phyloP scores from a whole-genome alignment of 208 protist genomes.

The Leishmania turanica region DNA sequence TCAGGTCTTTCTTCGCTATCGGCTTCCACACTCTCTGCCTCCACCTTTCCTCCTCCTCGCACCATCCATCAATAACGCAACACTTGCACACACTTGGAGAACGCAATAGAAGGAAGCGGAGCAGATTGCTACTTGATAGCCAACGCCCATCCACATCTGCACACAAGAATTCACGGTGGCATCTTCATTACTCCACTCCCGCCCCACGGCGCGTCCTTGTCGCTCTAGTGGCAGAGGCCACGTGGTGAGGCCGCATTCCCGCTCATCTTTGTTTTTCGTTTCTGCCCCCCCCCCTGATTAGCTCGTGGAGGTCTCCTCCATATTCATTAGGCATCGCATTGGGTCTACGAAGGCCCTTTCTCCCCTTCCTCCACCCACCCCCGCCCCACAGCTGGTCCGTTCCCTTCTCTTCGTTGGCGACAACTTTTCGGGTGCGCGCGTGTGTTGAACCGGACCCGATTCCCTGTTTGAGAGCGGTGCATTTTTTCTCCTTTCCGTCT shows the following conservation, averaged over 20 bases:
- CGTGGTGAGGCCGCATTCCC: neutral
- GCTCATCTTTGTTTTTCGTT: neutral
- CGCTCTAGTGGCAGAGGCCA: neutral
- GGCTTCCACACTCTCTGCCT: neutral
- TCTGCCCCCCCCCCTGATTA: too few relatives aligned
- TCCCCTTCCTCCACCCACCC: too few relatives aligned
- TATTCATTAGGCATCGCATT: neutral
- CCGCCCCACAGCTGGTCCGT: neutral
- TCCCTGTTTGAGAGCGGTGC: neutral
- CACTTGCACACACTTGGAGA: neutral
- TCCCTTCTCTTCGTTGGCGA: neutral
- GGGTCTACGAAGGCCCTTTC: neutral
- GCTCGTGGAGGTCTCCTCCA: too few relatives aligned
- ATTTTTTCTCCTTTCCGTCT: neutral
- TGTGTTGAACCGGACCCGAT: neutral
- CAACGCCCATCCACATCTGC: neutral
- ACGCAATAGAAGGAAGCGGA: slow-evolving; percentile 3
- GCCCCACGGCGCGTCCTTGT: neutral
- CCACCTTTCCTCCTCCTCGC: neutral
- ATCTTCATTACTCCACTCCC: neutral
- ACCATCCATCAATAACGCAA: neutral
- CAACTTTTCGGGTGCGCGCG: neutral
- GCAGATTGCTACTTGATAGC: neutral
- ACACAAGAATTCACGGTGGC: neutral
- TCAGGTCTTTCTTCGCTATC: neutral